Percentiles rank a stretch among this genome's conserved stretches.
phyloP scores from a whole-genome alignment of 768 basidiomycete species.

The Lentinula lateritia region DNA sequence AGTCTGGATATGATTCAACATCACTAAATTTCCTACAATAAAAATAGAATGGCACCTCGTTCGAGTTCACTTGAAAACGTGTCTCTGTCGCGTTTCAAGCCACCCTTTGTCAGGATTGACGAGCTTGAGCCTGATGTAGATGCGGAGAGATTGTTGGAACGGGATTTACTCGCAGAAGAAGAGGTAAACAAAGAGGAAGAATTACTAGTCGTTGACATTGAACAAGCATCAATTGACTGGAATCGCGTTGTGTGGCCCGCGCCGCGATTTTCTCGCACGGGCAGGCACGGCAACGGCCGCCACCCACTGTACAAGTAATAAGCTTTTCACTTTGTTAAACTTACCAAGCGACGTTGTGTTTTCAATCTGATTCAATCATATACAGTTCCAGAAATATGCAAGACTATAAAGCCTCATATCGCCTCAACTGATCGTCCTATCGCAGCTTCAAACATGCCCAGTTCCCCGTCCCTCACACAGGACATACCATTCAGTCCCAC shows the following conservation, averaged over 20 bases:
- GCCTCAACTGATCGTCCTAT: not conserved
- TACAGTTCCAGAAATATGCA: not conserved
- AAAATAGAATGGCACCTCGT: not conserved
- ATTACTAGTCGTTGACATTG: not conserved
- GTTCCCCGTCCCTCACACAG: not conserved
- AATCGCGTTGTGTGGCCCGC: not conserved
- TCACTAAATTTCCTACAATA: no score
- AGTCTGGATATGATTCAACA: not conserved
- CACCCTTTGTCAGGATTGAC: not conserved
- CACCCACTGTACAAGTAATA: no score
- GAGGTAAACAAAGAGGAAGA: not conserved
- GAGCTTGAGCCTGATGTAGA: no score
- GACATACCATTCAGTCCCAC: not conserved
- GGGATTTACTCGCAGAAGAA: not conserved
- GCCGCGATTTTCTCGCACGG: not conserved
- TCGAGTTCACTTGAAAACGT: constrained; percentile 14
- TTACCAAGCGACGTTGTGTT: not conserved
- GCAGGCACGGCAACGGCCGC: not conserved
- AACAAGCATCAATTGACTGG: not conserved
- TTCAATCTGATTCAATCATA: not conserved
- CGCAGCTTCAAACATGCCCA: no score
- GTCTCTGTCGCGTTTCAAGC: constrained; percentile 3
- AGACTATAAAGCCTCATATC: not conserved
- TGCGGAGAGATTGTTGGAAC: not conserved
- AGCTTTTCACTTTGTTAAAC: not conserved